phyloP scores from a whole-genome alignment of 441 rosid species.

The Cnidoscolus chayamansa region DNA sequence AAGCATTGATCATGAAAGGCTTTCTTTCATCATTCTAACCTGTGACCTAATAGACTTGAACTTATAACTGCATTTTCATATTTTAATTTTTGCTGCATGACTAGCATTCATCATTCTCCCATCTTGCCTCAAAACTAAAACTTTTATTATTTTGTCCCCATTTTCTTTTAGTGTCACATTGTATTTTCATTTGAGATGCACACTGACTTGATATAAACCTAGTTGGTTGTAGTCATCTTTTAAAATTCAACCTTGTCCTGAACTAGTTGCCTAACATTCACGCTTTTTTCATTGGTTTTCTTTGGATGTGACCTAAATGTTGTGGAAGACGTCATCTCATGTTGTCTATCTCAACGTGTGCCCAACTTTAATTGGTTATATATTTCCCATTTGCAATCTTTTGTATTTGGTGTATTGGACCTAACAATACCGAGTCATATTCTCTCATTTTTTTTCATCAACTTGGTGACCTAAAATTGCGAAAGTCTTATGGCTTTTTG shows the following conservation, averaged over 20 bases:
- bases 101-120: neutral
- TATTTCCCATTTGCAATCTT: constrained; percentile 6
- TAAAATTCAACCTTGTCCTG: neutral
- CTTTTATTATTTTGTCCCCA: neutral
- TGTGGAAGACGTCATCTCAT: neutral
- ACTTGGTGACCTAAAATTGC: neutral
- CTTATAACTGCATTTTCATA: neutral
- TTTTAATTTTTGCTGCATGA: neutral
- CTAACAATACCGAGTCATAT: neutral
- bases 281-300: neutral
- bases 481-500: neutral
- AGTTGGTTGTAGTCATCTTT: neutral
- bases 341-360: neutral
- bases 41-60: neutral
- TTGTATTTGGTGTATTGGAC: neutral
- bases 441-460: neutral
- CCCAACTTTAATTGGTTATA: neutral
- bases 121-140: constrained; percentile 3
- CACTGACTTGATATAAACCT: neutral
- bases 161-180: neutral
- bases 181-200: neutral
- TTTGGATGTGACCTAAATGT: neutral
- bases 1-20: neutral
- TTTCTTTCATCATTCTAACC: neutral
- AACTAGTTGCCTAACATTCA: neutral